Conservation (phyloP, 495 filamentous ascomycete genomes). For the Extremus antarcticus region DNA sequence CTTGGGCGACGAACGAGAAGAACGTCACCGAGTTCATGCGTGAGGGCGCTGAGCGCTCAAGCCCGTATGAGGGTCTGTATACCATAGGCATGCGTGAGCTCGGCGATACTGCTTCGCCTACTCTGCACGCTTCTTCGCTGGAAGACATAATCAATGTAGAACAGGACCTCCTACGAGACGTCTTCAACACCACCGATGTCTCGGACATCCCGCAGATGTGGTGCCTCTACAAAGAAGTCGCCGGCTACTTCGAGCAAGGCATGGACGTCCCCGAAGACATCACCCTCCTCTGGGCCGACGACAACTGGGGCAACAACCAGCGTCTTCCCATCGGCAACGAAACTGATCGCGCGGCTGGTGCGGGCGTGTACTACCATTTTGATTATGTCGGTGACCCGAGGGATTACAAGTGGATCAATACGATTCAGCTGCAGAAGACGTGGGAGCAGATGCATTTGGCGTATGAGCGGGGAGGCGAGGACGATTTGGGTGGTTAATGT, state of each 20-base stretch:
- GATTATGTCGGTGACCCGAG: constrained; percentile 52
- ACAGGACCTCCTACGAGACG: constrained; percentile 43
- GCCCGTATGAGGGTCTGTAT: constrained; percentile 52
- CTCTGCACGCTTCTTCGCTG: constrained; percentile 48
- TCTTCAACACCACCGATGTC: constrained; percentile 34
- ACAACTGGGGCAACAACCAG: constrained; percentile 54
- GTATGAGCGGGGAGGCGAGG: constrained; percentile 48
- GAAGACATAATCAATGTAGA: constrained; percentile 50
- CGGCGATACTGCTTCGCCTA: constrained; percentile 50
- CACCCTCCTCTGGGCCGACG: constrained; percentile 64
- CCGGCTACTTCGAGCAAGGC: constrained; percentile 54
- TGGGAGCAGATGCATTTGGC: constrained; percentile 56
- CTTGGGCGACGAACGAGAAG: constrained; percentile 54
- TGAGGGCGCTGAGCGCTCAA: constrained; percentile 54
- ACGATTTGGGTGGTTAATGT: constrained; percentile 70
- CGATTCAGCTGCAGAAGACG: constrained; percentile 54
- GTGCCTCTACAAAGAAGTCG: constrained; percentile 40
- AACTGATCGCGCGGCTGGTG: constrained; percentile 48
- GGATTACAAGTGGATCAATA: constrained; percentile 65
- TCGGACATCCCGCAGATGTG: constrained; percentile 57
- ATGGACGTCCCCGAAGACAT: constrained; percentile 60
- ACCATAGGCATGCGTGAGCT: constrained; percentile 67
- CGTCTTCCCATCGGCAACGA: constrained; percentile 54
- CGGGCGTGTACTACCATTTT: constrained; percentile 57
- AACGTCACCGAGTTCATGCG: constrained; percentile 55